A percentile compares a stretch with the other conserved stretches of the same genome.
These are phyloP conservation scores for Salix dunnii DNA, from an alignment of 345 rosid species.

Conservation along the genomic window DNA sequence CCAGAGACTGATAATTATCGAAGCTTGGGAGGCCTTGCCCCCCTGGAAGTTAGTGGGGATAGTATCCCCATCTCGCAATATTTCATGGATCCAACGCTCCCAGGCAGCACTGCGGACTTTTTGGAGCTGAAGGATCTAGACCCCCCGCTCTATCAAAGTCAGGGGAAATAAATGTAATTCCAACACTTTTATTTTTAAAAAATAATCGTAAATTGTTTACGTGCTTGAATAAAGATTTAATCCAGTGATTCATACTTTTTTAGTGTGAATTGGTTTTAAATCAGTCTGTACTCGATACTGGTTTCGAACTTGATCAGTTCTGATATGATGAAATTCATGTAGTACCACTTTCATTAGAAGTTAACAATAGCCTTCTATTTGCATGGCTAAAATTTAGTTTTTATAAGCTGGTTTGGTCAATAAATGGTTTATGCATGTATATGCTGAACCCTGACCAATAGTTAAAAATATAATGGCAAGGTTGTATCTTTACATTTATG, in stretches of 20 bases:
- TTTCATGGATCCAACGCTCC: neutral
- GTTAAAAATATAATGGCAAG: too few species aligned
- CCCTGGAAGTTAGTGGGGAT: neutral
- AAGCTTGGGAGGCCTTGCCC: slow-evolving; percentile 22
- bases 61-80: neutral
- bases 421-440: too few species aligned
- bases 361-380: neutral
- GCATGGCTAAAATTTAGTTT: neutral
- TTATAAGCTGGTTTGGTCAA: too few species aligned
- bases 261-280: neutral
- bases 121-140: slow-evolving; percentile 36
- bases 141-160: slow-evolving; percentile 8
- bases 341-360: neutral
- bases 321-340: neutral
- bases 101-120: neutral
- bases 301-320: neutral
- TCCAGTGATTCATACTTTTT: neutral
- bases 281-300: neutral
- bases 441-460: too few species aligned
- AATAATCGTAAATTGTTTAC: neutral
- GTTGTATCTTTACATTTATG: too few species aligned
- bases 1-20: slow-evolving; percentile 9
- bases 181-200: neutral
- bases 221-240: neutral
- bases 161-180: neutral